phyloP scores from a whole-genome alignment of 108 stramenopile species.

The Cyclotella atomus region DNA sequence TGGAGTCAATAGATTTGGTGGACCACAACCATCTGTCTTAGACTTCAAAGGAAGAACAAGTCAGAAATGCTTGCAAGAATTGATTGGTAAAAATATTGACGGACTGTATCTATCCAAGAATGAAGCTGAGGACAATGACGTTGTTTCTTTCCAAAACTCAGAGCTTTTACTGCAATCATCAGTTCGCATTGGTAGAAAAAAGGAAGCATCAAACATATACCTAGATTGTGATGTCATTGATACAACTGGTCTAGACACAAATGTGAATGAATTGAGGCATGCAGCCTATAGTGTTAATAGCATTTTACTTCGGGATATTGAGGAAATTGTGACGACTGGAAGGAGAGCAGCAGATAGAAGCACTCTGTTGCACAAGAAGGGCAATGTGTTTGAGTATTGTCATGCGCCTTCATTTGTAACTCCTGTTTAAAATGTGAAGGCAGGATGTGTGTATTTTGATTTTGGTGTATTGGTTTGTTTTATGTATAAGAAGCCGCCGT shows the following conservation, averaged over 20 bases:
- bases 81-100: constrained; percentile 8
- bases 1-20: neutral
- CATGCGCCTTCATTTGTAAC: constrained; percentile 43
- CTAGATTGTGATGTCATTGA: constrained; percentile 59
- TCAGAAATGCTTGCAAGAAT: neutral
- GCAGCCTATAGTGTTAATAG: constrained; percentile 51
- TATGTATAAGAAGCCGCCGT: no score
- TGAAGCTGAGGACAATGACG: neutral
- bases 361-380: constrained; percentile 32
- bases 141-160: neutral
- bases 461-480: no score
- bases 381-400: constrained; percentile 44
- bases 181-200: neutral
- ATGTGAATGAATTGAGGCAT: constrained; percentile 45
- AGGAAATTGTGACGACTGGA: constrained; percentile 54
- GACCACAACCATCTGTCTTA: neutral
- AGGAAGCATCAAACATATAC: constrained; percentile 5
- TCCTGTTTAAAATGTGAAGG: neutral
- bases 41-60: neutral
- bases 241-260: constrained; percentile 55
- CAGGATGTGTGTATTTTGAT: no score
- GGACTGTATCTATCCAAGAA: neutral
- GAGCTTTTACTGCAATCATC: neutral
- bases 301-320: constrained; percentile 42
- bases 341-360: constrained; percentile 35